These are phyloP conservation scores for Neocucurbitaria cava DNA, from an alignment of 2,329 filamentous ascomycete genomes.

Conservation along the genomic window DNA sequence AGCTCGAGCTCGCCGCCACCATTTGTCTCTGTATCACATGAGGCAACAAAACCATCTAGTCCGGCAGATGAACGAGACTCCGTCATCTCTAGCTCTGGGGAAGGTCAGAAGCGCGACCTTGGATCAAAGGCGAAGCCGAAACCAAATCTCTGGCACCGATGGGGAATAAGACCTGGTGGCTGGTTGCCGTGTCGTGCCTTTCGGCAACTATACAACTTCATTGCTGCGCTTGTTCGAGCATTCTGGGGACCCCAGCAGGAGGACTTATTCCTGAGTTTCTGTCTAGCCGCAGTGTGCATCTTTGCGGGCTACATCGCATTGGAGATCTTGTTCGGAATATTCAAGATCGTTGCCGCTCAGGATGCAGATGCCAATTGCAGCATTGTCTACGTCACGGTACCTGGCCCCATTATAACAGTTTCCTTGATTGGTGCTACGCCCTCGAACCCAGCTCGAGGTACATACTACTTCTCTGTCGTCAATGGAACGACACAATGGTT, in stretches of 20 bases:
- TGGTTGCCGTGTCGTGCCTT: constrained; percentile 35
- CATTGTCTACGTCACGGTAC: constrained; percentile 42
- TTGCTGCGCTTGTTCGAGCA: constrained; percentile 14
- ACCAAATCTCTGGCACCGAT: neutral
- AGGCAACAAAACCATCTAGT: neutral
- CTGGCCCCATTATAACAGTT: constrained; percentile 42
- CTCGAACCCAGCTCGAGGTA: constrained; percentile 32
- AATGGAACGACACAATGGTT: constrained; percentile 44
- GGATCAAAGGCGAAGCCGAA: neutral
- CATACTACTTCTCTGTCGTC: constrained; percentile 44
- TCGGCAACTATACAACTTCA: constrained; percentile 16
- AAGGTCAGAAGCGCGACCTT: neutral
- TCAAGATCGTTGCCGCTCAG: constrained; percentile 35
- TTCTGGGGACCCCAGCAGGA: constrained; percentile 11
- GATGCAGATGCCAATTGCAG: constrained; percentile 34
- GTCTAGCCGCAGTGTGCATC: constrained; percentile 12
- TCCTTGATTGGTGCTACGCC: constrained; percentile 36
- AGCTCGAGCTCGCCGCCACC: neutral
- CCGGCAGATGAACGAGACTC: constrained; percentile 17
- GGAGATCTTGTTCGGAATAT: constrained; percentile 25
- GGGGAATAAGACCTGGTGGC: neutral
- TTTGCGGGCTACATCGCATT: constrained; percentile 26
- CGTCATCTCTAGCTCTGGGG: constrained; percentile 13
- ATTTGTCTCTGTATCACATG: neutral
- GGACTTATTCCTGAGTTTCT: constrained; percentile 23